Evolutionary conservation across 192 early-diverging fungal species (phyloP), one percentile per base, ranked within the genome.

Genomic region (Mortierella antarctica): DNA sequence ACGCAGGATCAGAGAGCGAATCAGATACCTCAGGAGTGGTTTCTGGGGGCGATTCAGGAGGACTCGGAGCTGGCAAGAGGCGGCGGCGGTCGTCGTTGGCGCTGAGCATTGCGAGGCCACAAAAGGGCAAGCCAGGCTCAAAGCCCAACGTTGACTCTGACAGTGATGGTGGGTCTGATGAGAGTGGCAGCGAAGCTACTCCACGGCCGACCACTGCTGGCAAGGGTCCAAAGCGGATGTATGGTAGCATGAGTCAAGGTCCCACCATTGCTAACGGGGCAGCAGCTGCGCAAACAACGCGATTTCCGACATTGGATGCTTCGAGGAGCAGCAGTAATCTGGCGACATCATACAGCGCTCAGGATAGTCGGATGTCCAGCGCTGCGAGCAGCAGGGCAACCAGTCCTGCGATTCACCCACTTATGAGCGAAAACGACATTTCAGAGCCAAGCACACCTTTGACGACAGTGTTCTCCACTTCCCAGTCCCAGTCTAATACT

Each of bases 211-310:
- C 53, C 15, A 55, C 63, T 18, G 73, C 71, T 49, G 82, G 82
- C 21, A 83, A 71, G 54, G 75, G 63, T 52, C 80, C 75, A 18
- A 75, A 70, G 75, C 67, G 61, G 47, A 79, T 79, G 39, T 80
- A 70, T 49, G 71, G 67, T 6, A 57, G 50, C 20, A 81, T 82
- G 57, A 66, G 58, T 21, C 72, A 84, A 57, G 60, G 59, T 68
- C 23, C 52, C 12, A 31, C 1, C 11, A 40, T 55, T 50, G 47
- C 18, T 1, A 54, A 47, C 12, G 62, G 49, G 2, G 62, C 48
- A 17, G 31, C 31, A 31, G 31, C 31, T 31, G 31, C 31, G 31
- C 62, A 64, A 2, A 14, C 67, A 14, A n/a, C 57, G 8, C 56
- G 57, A 12, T 40, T 58, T 23, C 67, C 57, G 7, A 12, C 67